Conservation (phyloP, 164 flowering plant species). For the Nelumbo lutea region DNA sequence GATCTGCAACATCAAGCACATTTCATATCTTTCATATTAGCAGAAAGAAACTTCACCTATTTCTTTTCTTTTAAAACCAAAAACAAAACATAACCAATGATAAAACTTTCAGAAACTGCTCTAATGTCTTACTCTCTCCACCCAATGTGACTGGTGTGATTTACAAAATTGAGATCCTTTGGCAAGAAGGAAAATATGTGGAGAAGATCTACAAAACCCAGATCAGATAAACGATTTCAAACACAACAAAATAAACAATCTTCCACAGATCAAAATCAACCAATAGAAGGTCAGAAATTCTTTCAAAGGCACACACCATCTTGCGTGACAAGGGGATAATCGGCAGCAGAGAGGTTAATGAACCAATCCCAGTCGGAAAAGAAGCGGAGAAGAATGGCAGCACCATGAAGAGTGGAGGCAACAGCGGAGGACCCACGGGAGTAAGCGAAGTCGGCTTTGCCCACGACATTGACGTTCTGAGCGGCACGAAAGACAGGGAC, state of each 20-base stretch:
- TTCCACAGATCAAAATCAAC: conserved; percentile 8
- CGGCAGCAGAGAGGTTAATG: conserved; percentile 52
- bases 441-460: conserved; percentile 61
- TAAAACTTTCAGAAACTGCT: background rate
- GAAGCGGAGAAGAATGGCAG: conserved; percentile 56
- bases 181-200: conserved; percentile 81
- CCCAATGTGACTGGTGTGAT: conserved; percentile 80
- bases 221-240: background rate
- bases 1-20: conserved; percentile 38
- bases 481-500: conserved; percentile 54
- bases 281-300: too few species aligned
- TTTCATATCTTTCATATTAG: background rate
- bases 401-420: conserved; percentile 69
- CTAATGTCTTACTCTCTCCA: conserved; percentile 72
- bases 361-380: conserved; percentile 85
- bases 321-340: conserved; percentile 91
- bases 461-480: conserved; percentile 71
- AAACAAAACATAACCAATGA: background rate
- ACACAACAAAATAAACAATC: background rate
- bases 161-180: conserved; percentile 76
- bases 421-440: conserved; percentile 57
- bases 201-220: conserved; percentile 58
- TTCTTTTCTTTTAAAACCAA: background rate
- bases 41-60: background rate
- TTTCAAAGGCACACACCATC: conserved; percentile 50